Base-by-base conservation (phyloP, 2,329 filamentous ascomycete genomes). In the Gaeumannomyces sp. region DNA sequence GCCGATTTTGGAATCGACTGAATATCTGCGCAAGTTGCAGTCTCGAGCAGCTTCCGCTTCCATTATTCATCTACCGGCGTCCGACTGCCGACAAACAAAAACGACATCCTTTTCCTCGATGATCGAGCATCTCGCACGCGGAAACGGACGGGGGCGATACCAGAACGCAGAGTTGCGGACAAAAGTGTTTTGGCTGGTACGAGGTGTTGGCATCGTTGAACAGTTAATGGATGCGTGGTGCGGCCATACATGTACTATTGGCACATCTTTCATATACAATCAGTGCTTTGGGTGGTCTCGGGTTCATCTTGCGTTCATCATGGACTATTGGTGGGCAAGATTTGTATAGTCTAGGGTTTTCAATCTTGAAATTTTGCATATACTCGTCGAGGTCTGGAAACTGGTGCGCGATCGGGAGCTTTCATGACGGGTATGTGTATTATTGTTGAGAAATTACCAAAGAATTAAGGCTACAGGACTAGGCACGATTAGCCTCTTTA, bases 231-330 rank as follows among this genome's bases (percentile, higher is more conserved):
- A 58, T 67, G 68, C 72, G 71, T 53, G 45, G 45, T 50, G 45
- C 22, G 45, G 45, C 22, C 72, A 75, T 76, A 77, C 76, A 76
- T 81, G 81, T 83, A 83, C 77, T 82, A 79, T 81, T 82, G 76
- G 80, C 75, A 75, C 76, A 78, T 77, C 76, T 75, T 73, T 75
- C 73, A 31, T 33, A 31, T 33, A 28, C 28, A 57, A 25, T 53
- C 45, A 10, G 45, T 53, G 45, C 22, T 22, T 53, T 53, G 5
- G 45, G 22, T 53, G 45, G 45, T 53, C 19, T 53, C 25, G 22
- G 22, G 45, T 53, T 53, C 45, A 11, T 53, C 45, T 53, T 53
- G 45, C 22, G n/a, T 53, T 53, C n/a, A 53, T 53, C 45, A n/a
- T 11, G 22, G 45, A 53, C 45, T 53, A 10, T 53, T 53, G 22